phyloP scores from a whole-genome alignment of 257 asterid species.

The Fraxinus quadrangulata region DNA sequence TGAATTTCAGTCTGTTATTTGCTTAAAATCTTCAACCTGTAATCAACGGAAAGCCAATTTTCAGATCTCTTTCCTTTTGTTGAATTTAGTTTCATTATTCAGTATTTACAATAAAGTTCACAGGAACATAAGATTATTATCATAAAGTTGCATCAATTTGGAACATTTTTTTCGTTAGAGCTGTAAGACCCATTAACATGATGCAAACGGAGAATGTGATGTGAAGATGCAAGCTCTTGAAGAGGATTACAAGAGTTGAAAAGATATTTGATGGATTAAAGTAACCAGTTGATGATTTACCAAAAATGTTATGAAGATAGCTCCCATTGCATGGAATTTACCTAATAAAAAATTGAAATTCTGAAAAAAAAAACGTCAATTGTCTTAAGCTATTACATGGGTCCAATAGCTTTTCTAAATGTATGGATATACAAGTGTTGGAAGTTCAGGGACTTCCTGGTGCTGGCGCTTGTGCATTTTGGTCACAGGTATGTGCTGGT shows the following conservation, averaged over 20 bases:
- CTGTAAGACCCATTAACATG: not conserved
- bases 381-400: not conserved
- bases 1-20: not conserved
- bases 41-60: not conserved
- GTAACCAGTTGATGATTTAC: not conserved
- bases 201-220: not conserved
- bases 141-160: not conserved
- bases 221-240: not conserved
- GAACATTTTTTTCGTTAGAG: not conserved
- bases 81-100: not conserved
- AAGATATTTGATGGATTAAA: not conserved
- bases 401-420: not conserved
- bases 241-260: not conserved
- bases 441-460: not conserved
- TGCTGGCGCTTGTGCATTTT: not conserved
- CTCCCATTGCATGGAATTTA: not conserved
- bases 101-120: not conserved
- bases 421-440: not conserved
- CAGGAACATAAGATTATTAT: not conserved
- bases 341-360: not conserved
- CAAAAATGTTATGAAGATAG: no score
- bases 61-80: not conserved
- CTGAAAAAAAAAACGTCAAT: no score
- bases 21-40: no score
- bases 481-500: not conserved